Conservation (phyloP, 2,329 filamentous ascomycete species). For the Conoideocrella luteorostrata region DNA sequence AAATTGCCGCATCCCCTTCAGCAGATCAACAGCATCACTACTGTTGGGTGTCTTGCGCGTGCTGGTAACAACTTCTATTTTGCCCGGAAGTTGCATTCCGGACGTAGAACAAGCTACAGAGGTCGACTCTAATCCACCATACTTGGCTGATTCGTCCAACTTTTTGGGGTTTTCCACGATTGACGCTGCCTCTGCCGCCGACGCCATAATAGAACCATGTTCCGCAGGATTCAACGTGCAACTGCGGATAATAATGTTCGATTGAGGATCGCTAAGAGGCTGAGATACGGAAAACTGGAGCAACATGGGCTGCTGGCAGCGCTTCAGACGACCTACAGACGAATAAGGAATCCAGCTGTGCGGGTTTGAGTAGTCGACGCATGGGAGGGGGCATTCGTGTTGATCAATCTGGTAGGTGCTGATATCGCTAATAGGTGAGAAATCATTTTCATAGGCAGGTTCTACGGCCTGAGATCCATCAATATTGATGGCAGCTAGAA, state of each 20-base stretch:
- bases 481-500: conserved; percentile 11
- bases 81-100: not conserved
- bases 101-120: not conserved
- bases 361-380: conserved; percentile 14
- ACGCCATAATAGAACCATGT: not conserved
- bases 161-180: not conserved
- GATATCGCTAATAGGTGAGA: conserved; percentile 14
- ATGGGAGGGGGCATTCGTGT: conserved; percentile 15
- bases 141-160: not conserved
- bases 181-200: not conserved
- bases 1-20: conserved; percentile 6
- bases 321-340: conserved; percentile 13
- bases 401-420: conserved; percentile 14
- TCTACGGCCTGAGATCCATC: conserved; percentile 11
- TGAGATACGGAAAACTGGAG: conserved; percentile 11
- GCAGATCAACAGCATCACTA: not conserved
- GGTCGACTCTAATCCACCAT: not conserved
- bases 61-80: not conserved
- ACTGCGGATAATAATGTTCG: conserved; percentile 9
- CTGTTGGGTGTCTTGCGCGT: not conserved
- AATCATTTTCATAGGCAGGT: conserved; percentile 10
- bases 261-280: conserved; percentile 7
- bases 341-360: conserved; percentile 18
- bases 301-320: conserved; percentile 10
- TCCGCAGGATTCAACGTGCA: conserved; percentile 1